These are phyloP conservation scores for Cytospora schulzeri DNA, from an alignment of 2,329 filamentous ascomycete species.

Conservation along the genomic window DNA sequence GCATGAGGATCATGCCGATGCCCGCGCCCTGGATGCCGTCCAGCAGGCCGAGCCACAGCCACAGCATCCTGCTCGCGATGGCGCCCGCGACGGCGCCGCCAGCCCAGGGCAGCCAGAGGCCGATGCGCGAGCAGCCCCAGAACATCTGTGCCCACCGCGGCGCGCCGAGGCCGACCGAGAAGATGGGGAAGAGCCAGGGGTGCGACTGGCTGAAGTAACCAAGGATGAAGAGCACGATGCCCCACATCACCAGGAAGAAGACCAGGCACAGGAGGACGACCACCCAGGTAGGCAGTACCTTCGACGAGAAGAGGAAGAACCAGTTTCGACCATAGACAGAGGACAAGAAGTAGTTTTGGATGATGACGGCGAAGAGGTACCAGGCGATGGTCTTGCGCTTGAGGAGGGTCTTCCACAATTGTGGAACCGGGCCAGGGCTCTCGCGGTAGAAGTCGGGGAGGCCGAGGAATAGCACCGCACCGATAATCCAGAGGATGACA, in stretches of 20 bases:
- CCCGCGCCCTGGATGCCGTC: constrained; percentile 65
- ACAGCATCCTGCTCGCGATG: constrained; percentile 55
- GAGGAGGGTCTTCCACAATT: constrained; percentile 61
- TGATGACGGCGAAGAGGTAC: constrained; percentile 62
- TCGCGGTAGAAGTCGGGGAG: constrained; percentile 67
- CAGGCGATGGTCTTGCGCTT: constrained; percentile 65
- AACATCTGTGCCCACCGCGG: constrained; percentile 68
- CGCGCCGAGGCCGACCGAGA: constrained; percentile 64
- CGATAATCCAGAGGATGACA: constrained; percentile 57
- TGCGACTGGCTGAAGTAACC: constrained; percentile 57
- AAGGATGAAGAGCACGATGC: constrained; percentile 50
- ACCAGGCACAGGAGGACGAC: constrained; percentile 57
- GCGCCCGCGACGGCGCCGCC: constrained; percentile 53
- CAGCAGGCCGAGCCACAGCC: constrained; percentile 66
- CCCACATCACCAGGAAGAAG: constrained; percentile 59
- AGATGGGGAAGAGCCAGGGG: constrained; percentile 66
- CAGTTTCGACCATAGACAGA: constrained; percentile 66
- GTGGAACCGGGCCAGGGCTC: constrained; percentile 60
- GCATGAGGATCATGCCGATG: constrained; percentile 66
- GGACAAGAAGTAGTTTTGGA: constrained; percentile 68
- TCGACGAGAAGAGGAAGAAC: constrained; percentile 51
- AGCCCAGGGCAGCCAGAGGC: constrained; percentile 63
- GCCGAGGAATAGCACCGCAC: constrained; percentile 55
- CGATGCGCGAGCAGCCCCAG: constrained; percentile 62
- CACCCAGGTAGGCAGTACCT: constrained; percentile 57